A percentile compares a stretch with the other conserved stretches of the same genome.
phyloP scores from a whole-genome alignment of 2,329 filamentous ascomycete species.

The Fusarium napiforme region DNA sequence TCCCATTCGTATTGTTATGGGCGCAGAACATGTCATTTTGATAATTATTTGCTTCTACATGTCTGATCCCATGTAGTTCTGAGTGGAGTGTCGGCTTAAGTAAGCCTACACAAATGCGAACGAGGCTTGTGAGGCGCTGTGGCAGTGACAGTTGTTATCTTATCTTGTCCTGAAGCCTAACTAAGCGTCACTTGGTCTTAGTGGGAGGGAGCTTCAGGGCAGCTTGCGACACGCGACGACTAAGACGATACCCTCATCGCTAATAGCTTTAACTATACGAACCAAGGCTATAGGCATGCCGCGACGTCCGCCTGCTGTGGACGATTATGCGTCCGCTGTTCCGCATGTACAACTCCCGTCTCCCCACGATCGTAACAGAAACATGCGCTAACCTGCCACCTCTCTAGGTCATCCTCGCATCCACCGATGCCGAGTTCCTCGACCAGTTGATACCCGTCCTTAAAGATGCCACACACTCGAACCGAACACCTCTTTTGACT shows the following conservation, averaged over 20 bases:
- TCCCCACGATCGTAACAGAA: constrained; percentile 12
- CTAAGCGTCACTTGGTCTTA: constrained; percentile 10
- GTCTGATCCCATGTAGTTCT: background rate
- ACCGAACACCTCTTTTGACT: constrained; percentile 77
- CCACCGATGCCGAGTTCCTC: constrained; percentile 91
- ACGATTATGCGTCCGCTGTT: constrained; percentile 60
- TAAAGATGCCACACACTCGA: constrained; percentile 84
- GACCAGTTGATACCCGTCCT: constrained; percentile 95
- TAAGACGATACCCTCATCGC: constrained; percentile 14
- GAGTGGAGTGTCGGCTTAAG: constrained; percentile 1
- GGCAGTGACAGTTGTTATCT: background rate
- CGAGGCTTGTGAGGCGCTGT: background rate
- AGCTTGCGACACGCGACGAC: constrained; percentile 37
- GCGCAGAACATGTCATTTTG: accelerated
- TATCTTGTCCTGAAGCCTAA: constrained; percentile 5
- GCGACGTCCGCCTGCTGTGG: constrained; percentile 57
- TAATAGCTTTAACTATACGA: constrained; percentile 12
- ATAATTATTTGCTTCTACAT: too few species aligned
- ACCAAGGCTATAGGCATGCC: constrained; percentile 51
- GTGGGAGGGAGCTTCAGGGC: constrained; percentile 10
- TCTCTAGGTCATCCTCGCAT: constrained; percentile 85
- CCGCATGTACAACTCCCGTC: constrained; percentile 52
- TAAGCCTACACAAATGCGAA: background rate
- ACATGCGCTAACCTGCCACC: constrained; percentile 14
- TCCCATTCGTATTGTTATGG: accelerated